Conservation (phyloP, 345 rosid genomes). For the Boechera retrofracta region DNA sequence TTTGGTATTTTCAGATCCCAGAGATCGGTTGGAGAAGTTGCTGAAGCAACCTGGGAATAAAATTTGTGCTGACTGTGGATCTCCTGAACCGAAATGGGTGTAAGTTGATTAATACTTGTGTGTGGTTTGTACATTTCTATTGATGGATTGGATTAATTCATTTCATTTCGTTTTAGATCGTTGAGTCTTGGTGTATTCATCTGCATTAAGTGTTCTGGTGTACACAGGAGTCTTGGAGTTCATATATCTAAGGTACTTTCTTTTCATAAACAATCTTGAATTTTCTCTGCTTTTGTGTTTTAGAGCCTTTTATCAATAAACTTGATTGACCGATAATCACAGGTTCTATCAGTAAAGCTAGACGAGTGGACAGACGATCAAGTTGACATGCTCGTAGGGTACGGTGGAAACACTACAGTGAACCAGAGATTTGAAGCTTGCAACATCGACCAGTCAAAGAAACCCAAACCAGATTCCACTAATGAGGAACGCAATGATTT, state of each 20-base stretch:
- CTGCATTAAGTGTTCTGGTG: conserved; percentile 98
- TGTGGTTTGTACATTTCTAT: conserved; percentile 6
- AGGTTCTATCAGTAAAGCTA: conserved; percentile 91
- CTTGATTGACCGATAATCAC: conserved; percentile 26
- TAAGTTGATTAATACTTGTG: conserved; percentile 49
- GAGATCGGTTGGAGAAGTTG: conserved; percentile 60
- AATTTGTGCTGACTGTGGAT: conserved; percentile 91
- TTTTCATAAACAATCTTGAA: conserved; percentile 4
- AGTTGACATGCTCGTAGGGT: conserved; percentile 58
- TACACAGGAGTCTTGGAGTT: conserved; percentile 98
- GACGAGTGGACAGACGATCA: conserved; percentile 98
- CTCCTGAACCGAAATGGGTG: conserved; percentile 98
- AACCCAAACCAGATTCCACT: conserved; percentile 81
- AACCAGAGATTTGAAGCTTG: conserved; percentile 82
- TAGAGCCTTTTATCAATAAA: conserved; percentile 15
- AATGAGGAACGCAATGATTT: conserved; percentile 81
- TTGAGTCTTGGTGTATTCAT: conserved; percentile 77
- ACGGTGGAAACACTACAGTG: conserved; percentile 78
- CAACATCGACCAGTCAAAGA: conserved; percentile 59
- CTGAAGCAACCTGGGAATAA: conserved; percentile 61
- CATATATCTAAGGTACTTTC: conserved; percentile 86
- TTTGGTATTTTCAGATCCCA: conserved; percentile 51
- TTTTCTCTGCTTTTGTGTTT: conserved; percentile 22
- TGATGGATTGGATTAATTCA: conserved; percentile 35
- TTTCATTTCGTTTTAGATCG: conserved; percentile 64